These are phyloP conservation scores for Fusarium dlaminii DNA, from an alignment of 2,329 filamentous ascomycete genomes.

Conservation along the genomic window DNA sequence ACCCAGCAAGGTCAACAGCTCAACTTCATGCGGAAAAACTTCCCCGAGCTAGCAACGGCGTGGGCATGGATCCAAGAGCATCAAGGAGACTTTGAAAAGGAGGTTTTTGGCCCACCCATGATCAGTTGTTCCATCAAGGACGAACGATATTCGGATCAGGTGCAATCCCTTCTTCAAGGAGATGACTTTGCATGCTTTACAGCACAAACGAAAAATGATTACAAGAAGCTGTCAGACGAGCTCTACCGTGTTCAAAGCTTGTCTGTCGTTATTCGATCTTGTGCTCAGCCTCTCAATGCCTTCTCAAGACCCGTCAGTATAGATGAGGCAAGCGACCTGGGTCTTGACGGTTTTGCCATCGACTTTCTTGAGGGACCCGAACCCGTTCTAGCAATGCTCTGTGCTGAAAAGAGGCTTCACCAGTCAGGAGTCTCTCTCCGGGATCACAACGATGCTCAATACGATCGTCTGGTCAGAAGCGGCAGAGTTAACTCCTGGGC, in stretches of 20 bases:
- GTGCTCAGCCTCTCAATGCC: slow-evolving; percentile 60
- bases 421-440: slow-evolving; percentile 70
- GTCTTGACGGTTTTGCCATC: slow-evolving; percentile 82
- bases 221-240: slow-evolving; percentile 73
- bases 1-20: slow-evolving; percentile 81
- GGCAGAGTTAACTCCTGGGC: slow-evolving; percentile 74
- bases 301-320: slow-evolving; percentile 65
- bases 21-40: slow-evolving; percentile 68
- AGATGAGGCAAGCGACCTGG: slow-evolving; percentile 65
- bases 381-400: slow-evolving; percentile 88
- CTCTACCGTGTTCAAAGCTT: slow-evolving; percentile 72
- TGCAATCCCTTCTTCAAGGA: slow-evolving; percentile 61
- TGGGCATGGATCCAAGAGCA: slow-evolving; percentile 88
- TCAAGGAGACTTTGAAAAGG: slow-evolving; percentile 72
- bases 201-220: slow-evolving; percentile 78
- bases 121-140: slow-evolving; percentile 83
- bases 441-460: slow-evolving; percentile 74
- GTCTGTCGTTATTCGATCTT: slow-evolving; percentile 76
- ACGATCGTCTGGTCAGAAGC: slow-evolving; percentile 68
- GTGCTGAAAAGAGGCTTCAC: slow-evolving; percentile 75
- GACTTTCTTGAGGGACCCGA: slow-evolving; percentile 84
- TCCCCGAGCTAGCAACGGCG: slow-evolving; percentile 71
- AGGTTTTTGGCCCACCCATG: slow-evolving; percentile 83
- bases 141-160: slow-evolving; percentile 66
- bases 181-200: slow-evolving; percentile 76